A percentile compares a stretch with the other conserved stretches of the same genome.
Conservation (phyloP, 2,329 filamentous ascomycete species). For the Scleromitrula shiraiana region DNA sequence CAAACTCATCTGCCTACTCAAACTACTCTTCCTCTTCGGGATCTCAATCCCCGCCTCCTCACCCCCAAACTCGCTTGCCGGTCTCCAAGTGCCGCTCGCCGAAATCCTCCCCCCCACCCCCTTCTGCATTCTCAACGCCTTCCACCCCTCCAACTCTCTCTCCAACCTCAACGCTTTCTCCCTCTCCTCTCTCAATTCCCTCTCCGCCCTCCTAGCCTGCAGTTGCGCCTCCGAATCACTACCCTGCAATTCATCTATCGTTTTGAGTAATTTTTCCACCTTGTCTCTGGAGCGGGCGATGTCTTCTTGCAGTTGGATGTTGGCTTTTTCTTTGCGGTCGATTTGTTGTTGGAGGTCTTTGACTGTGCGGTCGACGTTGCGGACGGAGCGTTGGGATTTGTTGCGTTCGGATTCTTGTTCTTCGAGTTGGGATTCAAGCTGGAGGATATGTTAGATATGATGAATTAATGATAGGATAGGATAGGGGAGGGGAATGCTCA, state of each 20-base stretch:
- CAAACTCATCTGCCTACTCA: conserved; percentile 56
- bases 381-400: conserved; percentile 76
- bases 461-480: background rate
- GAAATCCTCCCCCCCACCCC: conserved; percentile 18
- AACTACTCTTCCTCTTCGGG: conserved; percentile 58
- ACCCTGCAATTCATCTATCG: conserved; percentile 89
- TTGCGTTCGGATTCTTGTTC: conserved; percentile 70
- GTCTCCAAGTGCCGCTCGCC: conserved; percentile 20
- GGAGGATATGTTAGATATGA: conserved; percentile 23
- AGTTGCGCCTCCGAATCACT: conserved; percentile 78
- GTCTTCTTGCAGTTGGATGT: conserved; percentile 73
- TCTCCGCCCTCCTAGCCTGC: conserved; percentile 74
- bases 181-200: conserved; percentile 80
- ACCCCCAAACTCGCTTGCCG: conserved; percentile 29
- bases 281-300: conserved; percentile 81
- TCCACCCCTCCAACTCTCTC: conserved; percentile 78
- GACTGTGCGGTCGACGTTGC: conserved; percentile 88
- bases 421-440: conserved; percentile 86
- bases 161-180: conserved; percentile 79
- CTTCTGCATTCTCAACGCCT: conserved; percentile 60
- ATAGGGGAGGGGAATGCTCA: conserved; percentile 38
- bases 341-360: conserved; percentile 90
- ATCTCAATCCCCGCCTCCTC: conserved; percentile 39
- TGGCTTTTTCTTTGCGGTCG: conserved; percentile 86
- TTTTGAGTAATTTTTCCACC: conserved; percentile 77